Percentiles rank a stretch among this genome's conserved stretches.
These are phyloP conservation scores for Oxytropis ochrocephala DNA, from an alignment of 306 rosid species.

Conservation along the genomic window DNA sequence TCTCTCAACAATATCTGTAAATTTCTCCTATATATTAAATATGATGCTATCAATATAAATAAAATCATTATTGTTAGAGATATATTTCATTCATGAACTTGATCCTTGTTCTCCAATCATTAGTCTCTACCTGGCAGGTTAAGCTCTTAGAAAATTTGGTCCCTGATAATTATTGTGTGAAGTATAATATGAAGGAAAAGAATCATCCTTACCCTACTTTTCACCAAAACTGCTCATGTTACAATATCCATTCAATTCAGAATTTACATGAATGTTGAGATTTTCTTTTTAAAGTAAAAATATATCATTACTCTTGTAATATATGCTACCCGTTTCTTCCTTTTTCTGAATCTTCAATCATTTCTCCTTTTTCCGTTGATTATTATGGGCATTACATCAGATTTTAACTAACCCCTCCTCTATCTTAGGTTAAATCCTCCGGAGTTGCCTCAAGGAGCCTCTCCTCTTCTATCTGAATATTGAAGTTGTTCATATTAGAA, in stretches of 20 bases:
- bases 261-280: not conserved
- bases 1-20: not conserved
- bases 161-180: not conserved
- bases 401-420: not conserved
- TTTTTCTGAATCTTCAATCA: not conserved
- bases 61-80: not conserved
- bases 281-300: not conserved
- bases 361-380: not conserved
- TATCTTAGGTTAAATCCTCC: slow-evolving; percentile 51
- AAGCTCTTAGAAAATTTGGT: not conserved
- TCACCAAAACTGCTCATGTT: not conserved
- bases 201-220: not conserved
- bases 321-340: not conserved
- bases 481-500: not conserved
- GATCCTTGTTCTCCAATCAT: not conserved
- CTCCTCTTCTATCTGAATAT: slow-evolving; percentile 41
- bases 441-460: slow-evolving; percentile 36
- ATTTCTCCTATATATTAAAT: not conserved
- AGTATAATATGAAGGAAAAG: not conserved
- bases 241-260: not conserved
- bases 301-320: not conserved
- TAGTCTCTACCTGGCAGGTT: not conserved
- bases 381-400: not conserved
- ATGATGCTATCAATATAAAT: not conserved
- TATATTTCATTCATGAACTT: too few relatives aligned